phyloP scores from a whole-genome alignment of 2,329 filamentous ascomycete species.

The Verticillium albo-atrum region DNA sequence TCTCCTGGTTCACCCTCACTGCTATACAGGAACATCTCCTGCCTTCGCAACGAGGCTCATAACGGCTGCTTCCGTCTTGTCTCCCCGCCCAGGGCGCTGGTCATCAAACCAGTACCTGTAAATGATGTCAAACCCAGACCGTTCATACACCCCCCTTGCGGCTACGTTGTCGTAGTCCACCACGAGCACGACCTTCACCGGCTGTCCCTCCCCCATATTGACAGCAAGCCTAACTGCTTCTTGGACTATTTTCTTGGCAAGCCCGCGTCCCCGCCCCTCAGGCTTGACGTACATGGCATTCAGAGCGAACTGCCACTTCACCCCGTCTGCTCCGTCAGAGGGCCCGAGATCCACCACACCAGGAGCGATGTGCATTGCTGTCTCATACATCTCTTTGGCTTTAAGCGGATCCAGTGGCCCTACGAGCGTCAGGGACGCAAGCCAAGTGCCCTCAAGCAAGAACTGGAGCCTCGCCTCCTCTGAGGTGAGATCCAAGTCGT shows the following conservation, averaged over 20 bases:
- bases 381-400: neutral
- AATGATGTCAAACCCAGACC: conserved; percentile 1
- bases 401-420: conserved; percentile 3
- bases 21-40: neutral
- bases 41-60: conserved; percentile 1
- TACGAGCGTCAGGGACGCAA: neutral
- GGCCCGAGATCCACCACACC: neutral
- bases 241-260: neutral
- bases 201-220: neutral
- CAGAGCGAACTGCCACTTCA: neutral
- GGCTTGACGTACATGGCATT: conserved; percentile 9
- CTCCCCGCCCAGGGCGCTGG: neutral
- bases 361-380: neutral
- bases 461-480: neutral
- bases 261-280: neutral
- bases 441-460: neutral
- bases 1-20: neutral
- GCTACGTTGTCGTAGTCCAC: conserved; percentile 7
- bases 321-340: neutral
- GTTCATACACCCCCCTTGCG: conserved; percentile 3
- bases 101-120: conserved; percentile 10
- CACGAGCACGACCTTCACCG: neutral
- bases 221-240: neutral
- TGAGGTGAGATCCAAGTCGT: neutral
- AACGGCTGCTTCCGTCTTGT: conserved; percentile 7